phyloP scores from a whole-genome alignment of 2,329 filamentous ascomycete species.

The Zarea fungicola region DNA sequence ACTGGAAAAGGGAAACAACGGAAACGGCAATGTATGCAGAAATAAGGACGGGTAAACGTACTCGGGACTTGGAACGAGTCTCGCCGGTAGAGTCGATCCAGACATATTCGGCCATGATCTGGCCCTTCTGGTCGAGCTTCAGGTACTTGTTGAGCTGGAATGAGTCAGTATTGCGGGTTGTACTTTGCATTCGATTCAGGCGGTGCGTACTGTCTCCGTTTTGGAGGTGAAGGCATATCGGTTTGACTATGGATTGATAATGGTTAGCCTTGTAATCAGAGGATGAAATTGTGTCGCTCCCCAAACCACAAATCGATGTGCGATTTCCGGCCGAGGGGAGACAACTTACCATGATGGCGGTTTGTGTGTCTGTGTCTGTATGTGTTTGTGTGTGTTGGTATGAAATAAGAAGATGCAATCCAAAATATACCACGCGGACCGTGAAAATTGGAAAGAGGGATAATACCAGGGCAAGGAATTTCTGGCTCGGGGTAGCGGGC shows the following conservation, averaged over 20 bases:
- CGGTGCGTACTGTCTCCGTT: slow-evolving; percentile 29
- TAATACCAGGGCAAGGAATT: slow-evolving; percentile 1
- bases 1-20: background rate
- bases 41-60: slow-evolving; percentile 47
- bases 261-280: slow-evolving; percentile 15
- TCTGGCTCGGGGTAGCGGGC: background rate
- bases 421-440: background rate
- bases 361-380: slow-evolving; percentile 8
- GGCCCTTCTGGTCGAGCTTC: slow-evolving; percentile 81
- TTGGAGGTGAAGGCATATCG: slow-evolving; percentile 24
- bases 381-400: background rate
- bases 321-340: no score
- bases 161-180: slow-evolving; percentile 12
- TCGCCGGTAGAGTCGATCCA: slow-evolving; percentile 85
- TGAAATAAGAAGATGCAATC: background rate
- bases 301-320: no score
- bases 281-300: background rate
- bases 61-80: slow-evolving; percentile 91
- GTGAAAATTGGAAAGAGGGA: background rate
- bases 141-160: slow-evolving; percentile 85
- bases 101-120: slow-evolving; percentile 91
- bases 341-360: slow-evolving; percentile 9
- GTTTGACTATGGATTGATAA: slow-evolving; percentile 20
- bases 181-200: background rate
- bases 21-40: background rate